Conservation (phyloP, 768 basidiomycete genomes). For the Termitomyces sp. region DNA sequence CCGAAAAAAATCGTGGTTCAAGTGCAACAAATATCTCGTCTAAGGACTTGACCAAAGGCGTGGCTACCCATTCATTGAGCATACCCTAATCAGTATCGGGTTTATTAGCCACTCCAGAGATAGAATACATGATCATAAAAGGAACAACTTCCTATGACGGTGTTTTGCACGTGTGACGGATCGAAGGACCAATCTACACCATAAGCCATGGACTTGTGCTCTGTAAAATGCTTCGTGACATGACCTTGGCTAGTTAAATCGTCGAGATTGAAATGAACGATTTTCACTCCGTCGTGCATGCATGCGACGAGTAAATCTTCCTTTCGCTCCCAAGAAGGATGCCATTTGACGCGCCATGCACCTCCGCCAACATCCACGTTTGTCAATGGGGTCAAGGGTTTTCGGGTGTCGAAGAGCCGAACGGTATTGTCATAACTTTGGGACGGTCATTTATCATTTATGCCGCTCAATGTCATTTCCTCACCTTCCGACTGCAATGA, state of each 20-base stretch:
- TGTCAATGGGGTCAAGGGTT: constrained; percentile 49
- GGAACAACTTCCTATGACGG: constrained; percentile 80
- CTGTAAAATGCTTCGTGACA: constrained; percentile 53
- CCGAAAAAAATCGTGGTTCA: constrained; percentile 34
- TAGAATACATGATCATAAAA: constrained; percentile 49
- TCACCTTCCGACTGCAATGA: constrained; percentile 89
- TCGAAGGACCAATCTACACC: constrained; percentile 85
- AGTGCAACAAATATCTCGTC: constrained; percentile 1
- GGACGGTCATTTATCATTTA: neutral
- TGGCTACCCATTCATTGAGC: neutral
- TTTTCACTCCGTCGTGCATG: constrained; percentile 85
- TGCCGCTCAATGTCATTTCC: constrained; percentile 2
- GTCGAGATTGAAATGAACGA: constrained; percentile 54
- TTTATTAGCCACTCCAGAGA: constrained; percentile 65
- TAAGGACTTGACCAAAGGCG: neutral
- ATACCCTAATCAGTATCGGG: constrained; percentile 3
- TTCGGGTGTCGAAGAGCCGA: constrained; percentile 78
- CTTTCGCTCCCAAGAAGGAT: constrained; percentile 63
- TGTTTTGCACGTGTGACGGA: constrained; percentile 24
- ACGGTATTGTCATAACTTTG: constrained; percentile 75
- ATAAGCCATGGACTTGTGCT: constrained; percentile 82
- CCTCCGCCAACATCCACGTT: constrained; percentile 80
- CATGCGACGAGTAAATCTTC: constrained; percentile 61
- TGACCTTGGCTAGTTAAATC: constrained; percentile 10
- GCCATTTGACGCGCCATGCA: constrained; percentile 96